Percentiles rank a stretch among this genome's conserved stretches.
These are phyloP conservation scores for Arthrobotrys conoides DNA, from an alignment of 2,329 filamentous ascomycete species.

Conservation along the genomic window DNA sequence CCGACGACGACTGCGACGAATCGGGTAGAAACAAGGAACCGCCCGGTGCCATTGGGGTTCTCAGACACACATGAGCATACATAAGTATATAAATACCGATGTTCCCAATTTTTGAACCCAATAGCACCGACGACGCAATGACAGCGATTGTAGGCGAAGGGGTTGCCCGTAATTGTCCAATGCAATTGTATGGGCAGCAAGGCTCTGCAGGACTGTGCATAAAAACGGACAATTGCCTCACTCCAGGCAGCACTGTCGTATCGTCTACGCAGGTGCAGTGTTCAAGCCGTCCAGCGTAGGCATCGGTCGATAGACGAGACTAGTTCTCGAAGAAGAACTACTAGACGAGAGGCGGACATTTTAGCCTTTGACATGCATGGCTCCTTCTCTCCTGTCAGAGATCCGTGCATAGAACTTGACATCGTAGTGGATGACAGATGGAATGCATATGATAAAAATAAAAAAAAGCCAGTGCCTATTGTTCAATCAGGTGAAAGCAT, in stretches of 20 bases:
- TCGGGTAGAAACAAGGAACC: slow-evolving; percentile 37
- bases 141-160: not conserved
- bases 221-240: slow-evolving; percentile 23
- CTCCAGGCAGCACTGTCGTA: slow-evolving; percentile 25
- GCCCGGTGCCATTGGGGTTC: not conserved
- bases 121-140: slow-evolving; percentile 7
- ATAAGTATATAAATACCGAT: slow-evolving; percentile 1
- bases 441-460: slow-evolving; percentile 13
- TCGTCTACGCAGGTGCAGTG: slow-evolving; percentile 31
- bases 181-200: not conserved
- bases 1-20: slow-evolving; percentile 40
- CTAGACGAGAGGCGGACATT: slow-evolving; percentile 58
- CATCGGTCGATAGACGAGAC: slow-evolving; percentile 55
- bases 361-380: slow-evolving; percentile 56
- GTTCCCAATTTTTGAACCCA: not conserved
- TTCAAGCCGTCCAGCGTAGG: slow-evolving; percentile 21
- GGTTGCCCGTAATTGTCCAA: not conserved
- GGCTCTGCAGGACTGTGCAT: slow-evolving; percentile 19
- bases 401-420: slow-evolving; percentile 55
- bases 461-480: not conserved
- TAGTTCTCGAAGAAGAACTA: slow-evolving; percentile 59
- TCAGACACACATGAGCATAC: not conserved
- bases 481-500: slow-evolving; percentile 18
- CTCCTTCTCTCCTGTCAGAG: slow-evolving; percentile 37
- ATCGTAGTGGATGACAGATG: slow-evolving; percentile 21